Evolutionary conservation across 2,329 filamentous ascomycete species (phyloP).

Genomic region (Leptographium flavum): DNA sequence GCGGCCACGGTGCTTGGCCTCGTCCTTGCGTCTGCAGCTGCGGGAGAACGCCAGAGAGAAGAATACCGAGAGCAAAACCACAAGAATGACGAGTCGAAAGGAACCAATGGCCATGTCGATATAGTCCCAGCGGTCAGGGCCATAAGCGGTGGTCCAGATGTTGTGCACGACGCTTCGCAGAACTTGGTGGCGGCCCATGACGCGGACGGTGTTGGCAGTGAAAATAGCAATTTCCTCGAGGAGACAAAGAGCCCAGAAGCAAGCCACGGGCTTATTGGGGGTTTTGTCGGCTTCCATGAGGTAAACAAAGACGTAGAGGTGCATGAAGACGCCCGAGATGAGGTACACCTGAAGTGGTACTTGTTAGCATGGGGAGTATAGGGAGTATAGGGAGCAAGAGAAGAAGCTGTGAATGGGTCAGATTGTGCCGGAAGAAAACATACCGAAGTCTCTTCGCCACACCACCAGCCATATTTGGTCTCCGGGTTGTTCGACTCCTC

Average conservation of each 20-base stretch:
- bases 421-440: slow-evolving; percentile 9
- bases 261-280: slow-evolving; percentile 65
- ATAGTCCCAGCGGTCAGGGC: slow-evolving; percentile 38
- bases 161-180: slow-evolving; percentile 19
- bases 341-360: slow-evolving; percentile 12
- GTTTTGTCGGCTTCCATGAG: slow-evolving; percentile 65
- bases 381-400: neutral
- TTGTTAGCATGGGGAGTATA: slow-evolving; percentile 5
- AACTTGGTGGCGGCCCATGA: slow-evolving; percentile 35
- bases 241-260: slow-evolving; percentile 65
- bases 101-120: slow-evolving; percentile 53
- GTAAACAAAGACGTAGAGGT: slow-evolving; percentile 9
- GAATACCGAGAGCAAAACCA: slow-evolving; percentile 40
- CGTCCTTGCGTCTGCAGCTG: slow-evolving; percentile 25
- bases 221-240: slow-evolving; percentile 61
- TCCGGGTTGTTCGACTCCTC: slow-evolving; percentile 32
- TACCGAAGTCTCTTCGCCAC: slow-evolving; percentile 40
- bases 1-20: slow-evolving; percentile 26
- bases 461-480: slow-evolving; percentile 55
- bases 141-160: slow-evolving; percentile 23
- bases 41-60: slow-evolving; percentile 27
- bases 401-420: too few relatives aligned
- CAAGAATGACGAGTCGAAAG: slow-evolving; percentile 47
- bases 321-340: slow-evolving; percentile 10
- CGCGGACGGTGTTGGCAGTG: slow-evolving; percentile 51